Conservation (phyloP, 805 yeast genomes). For the Starmerella vitae region DNA sequence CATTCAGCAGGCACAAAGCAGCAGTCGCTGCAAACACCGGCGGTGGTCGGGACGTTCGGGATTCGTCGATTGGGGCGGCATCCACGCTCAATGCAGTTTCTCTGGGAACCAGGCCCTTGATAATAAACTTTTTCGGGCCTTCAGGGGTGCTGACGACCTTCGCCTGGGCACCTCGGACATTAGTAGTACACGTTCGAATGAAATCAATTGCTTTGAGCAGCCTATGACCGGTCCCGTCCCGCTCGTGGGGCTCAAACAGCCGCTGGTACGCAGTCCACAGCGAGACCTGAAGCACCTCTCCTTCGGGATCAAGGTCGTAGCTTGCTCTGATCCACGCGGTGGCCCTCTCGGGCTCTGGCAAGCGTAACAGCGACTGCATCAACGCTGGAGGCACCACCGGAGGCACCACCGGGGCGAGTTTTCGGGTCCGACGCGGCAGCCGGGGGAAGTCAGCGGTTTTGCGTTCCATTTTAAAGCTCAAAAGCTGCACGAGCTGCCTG, state of each 20-base stretch:
- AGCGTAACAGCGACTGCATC: constrained; percentile 43
- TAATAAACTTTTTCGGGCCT: constrained; percentile 69
- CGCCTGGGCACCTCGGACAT: constrained; percentile 79
- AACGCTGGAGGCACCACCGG: constrained; percentile 47
- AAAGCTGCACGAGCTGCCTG: constrained; percentile 48
- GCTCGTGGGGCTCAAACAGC: constrained; percentile 54
- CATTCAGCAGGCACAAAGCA: constrained; percentile 27
- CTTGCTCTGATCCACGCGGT: constrained; percentile 90
- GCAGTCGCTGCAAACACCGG: constrained; percentile 27
- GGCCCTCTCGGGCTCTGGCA: constrained; percentile 81
- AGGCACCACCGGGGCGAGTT: constrained; percentile 51
- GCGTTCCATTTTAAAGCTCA: constrained; percentile 35
- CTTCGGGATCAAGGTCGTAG: constrained; percentile 60
- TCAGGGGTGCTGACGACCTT: constrained; percentile 67
- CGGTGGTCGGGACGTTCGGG: constrained; percentile 11
- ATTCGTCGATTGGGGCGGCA: not conserved
- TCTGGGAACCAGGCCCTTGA: constrained; percentile 89
- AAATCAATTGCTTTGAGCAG: constrained; percentile 91
- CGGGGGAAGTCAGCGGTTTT: constrained; percentile 29
- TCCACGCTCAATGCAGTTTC: constrained; percentile 24
- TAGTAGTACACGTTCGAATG: constrained; percentile 82
- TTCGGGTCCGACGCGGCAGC: constrained; percentile 33
- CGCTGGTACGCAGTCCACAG: constrained; percentile 91
- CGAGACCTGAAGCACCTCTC: constrained; percentile 89
- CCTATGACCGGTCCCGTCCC: constrained; percentile 38